These are phyloP conservation scores for Trichoderma breve DNA, from an alignment of 2,329 filamentous ascomycete genomes.

Conservation along the genomic window DNA sequence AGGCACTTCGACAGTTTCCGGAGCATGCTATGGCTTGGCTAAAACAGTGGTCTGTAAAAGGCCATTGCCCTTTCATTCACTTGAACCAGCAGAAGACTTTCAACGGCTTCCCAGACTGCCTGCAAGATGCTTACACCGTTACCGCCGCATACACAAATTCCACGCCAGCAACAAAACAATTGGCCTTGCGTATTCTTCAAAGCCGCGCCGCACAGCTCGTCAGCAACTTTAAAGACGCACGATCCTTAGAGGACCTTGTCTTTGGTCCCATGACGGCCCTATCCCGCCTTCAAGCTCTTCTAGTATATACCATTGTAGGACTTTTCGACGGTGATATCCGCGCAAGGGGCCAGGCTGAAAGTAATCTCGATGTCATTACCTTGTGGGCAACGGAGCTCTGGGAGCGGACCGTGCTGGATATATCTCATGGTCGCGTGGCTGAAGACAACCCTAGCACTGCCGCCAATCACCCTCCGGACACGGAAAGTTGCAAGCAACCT, in stretches of 20 bases:
- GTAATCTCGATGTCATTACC: neutral
- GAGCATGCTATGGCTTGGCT: neutral
- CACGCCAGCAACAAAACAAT: neutral
- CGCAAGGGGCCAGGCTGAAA: neutral
- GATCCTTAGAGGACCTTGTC: neutral
- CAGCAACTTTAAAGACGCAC: neutral
- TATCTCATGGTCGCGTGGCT: neutral
- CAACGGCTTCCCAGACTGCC: neutral
- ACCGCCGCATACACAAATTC: neutral
- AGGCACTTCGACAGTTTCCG: neutral
- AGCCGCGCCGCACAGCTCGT: neutral
- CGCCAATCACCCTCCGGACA: neutral
- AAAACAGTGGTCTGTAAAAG: neutral
- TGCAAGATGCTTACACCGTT: neutral
- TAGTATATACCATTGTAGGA: neutral
- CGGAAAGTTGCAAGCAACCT: neutral
- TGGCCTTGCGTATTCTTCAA: neutral
- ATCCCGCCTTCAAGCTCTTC: neutral
- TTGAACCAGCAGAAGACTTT: neutral
- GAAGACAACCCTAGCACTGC: neutral
- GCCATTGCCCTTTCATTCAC: neutral
- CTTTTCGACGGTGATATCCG: neutral
- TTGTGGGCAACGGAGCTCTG: neutral
- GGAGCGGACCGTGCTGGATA: neutral
- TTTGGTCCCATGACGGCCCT: neutral